These are phyloP conservation scores for Dovyalis caffra DNA, from an alignment of 345 rosid genomes.

Conservation along the genomic window DNA sequence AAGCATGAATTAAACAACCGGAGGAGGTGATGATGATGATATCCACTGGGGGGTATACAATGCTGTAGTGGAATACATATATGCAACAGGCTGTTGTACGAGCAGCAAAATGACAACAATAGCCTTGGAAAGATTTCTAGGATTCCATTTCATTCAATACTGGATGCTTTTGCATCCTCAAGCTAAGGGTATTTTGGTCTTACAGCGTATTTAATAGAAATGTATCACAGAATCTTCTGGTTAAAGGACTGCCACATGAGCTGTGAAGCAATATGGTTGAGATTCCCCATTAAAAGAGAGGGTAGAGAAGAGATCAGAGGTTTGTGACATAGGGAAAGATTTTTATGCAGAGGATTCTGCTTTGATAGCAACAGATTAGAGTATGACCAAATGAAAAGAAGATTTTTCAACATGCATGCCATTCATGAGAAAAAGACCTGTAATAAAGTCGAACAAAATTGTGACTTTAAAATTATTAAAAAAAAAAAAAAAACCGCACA, in stretches of 20 bases:
- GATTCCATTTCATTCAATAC: conserved; percentile 8
- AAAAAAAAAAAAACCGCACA: neutral
- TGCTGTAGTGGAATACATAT: conserved; percentile 4
- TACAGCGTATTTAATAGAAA: conserved; percentile 2
- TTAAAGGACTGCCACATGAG: conserved; percentile 42
- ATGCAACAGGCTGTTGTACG: neutral
- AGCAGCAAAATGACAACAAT: conserved; percentile 24
- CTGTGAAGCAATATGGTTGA: conserved; percentile 49
- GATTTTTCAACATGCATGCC: neutral
- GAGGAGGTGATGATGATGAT: neutral
- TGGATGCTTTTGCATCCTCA: neutral
- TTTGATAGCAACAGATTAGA: conserved; percentile 6
- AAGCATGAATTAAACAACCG: neutral
- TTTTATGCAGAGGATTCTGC: conserved; percentile 4
- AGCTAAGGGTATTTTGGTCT: conserved; percentile 44
- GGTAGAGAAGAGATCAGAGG: conserved; percentile 19
- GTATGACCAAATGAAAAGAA: neutral
- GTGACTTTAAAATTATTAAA: conserved; percentile 21
- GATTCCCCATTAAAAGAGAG: conserved; percentile 32
- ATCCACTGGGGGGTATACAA: neutral
- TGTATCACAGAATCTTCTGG: conserved; percentile 2
- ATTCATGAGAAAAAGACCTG: conserved; percentile 12
- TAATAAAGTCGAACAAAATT: conserved; percentile 14
- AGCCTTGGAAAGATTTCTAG: conserved; percentile 17
- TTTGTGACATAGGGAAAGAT: conserved; percentile 14